phyloP scores from a whole-genome alignment of 2,329 filamentous ascomycete genomes.

The Cladosporium colombiae region DNA sequence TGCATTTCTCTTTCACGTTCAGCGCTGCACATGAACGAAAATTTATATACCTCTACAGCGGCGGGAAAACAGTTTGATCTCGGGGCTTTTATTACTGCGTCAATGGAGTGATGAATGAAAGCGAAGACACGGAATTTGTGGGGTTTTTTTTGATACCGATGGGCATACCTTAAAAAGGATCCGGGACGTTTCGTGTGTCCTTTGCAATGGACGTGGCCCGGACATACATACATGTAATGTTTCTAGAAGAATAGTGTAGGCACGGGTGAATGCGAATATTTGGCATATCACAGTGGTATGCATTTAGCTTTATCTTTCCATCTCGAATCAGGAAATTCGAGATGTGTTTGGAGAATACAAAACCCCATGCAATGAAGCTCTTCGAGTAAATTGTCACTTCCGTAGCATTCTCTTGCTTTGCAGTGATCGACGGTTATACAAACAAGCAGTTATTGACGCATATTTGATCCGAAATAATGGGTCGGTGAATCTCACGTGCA shows the following conservation, averaged over 20 bases:
- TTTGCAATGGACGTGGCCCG: neutral
- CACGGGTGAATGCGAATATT: neutral
- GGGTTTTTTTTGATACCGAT: neutral
- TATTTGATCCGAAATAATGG: neutral
- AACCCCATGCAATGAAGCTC: neutral
- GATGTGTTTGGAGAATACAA: neutral
- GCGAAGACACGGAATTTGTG: neutral
- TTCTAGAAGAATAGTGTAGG: neutral
- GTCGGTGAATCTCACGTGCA: constrained; percentile 2
- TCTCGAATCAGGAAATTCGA: neutral
- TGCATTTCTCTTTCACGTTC: neutral
- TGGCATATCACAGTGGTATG: neutral
- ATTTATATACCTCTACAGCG: neutral
- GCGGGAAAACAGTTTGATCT: neutral
- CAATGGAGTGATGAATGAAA: neutral
- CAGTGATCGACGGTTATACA: neutral
- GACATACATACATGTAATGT: constrained; percentile 7
- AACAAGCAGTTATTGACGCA: neutral
- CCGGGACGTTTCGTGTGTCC: neutral
- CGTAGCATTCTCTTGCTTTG: neutral
- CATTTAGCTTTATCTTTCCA: too few species aligned
- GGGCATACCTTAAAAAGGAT: constrained; percentile 1
- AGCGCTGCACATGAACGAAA: neutral
- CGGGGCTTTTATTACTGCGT: neutral
- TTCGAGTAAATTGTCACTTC: neutral